Base-by-base conservation (phyloP, 257 asterid species). In the Salvia rosmarinus region DNA sequence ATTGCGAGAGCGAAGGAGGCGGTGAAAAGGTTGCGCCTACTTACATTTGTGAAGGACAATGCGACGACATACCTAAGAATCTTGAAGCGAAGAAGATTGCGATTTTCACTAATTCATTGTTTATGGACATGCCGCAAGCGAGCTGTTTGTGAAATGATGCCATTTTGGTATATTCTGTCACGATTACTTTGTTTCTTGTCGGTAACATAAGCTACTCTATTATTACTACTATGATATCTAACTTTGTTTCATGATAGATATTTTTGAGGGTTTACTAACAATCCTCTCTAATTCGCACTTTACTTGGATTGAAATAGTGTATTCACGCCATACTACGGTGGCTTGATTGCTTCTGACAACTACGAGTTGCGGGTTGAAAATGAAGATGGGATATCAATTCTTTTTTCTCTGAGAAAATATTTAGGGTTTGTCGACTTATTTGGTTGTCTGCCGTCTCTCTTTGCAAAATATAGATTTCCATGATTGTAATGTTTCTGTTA, bases 271-370 rank as follows among this genome's bases (percentile, higher is more conserved):
- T 73, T 72, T 64, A 40, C 50, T 44, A 14, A 11, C 63, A 68
- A 59, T 50, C 75, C 52, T 46, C 5, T 50, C 78, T 74, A 76
- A 84, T 60, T 75, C n/a, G 23, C 43, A n/a, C n/a, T 58, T 32
- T 73, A 14, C 42, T 78, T 79, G 76, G 62, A 43, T 76, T 80
- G 73, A 39, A 37, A 82, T 77, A 93, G 98, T 78, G 98, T 94
- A 82, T 94, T 94, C 96, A 94, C 98, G 3, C 98, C 98, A 4
- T 94, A 94, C 85, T 94, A 94, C 85, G 90, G 98, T 60, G 98
- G 79, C 97, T 94, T 68, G 90, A 94, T 78, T 89, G 98, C 88
- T n/a, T n/a, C n/a, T n/a, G n/a, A n/a, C n/a, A 85, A 88, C 76
- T 84, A 85, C 32, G 98, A 94, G 68, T 77, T 94, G 86, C 90